Evolutionary conservation across 1,284 basidiomycete genomes (phyloP), one percentile per base, ranked within the genome.

Genomic region (Melanopsichium pennsylvanicum): DNA sequence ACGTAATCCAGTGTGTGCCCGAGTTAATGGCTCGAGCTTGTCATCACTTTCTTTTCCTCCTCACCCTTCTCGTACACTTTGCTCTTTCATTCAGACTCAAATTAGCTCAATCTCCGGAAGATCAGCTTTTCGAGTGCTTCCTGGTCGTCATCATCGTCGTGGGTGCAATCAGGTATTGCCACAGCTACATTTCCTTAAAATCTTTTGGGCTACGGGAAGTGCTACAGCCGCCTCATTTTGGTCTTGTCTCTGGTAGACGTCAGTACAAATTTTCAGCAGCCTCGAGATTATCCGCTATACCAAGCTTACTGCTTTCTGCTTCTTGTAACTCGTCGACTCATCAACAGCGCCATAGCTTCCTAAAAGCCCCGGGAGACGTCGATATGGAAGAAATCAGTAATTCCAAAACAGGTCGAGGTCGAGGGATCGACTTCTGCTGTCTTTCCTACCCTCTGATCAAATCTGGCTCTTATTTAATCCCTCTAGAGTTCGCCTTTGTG

Each of bases 371-470:
- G n/a, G n/a, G n/a, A n/a, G n/a, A n/a, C n/a, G n/a, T n/a, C n/a
- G n/a, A n/a, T 3, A 62, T 62, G 59, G 52, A 37, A 26, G 46
- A 34, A 0, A 3, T 15, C 9, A 8, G 9, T n/a, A 15, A 23
- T 0, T 3, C n/a, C 7, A 47, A 47, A 31, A 23, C 19, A 4
- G 9, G 39, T 7, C 44, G 49, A 29, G 29, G 47, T 5, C 32
- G 62, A 33, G 69, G 69, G 5, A 18, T 58, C 3, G 60, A 68
- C 21, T 71, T 71, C 43, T 71, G 69, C 69, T 71, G 69, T 29
- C 52, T 61, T 1, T 39, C 54, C 13, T 52, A 71, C 18, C 63
- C 71, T 3, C 59, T 73, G 29, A 50, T 73, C 51, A 73, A 73
- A 36, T 47, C 46, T 0, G 71, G 71, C 3, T 47, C 63, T 16